phyloP scores from a whole-genome alignment of 225 moss, liverwort and hornwort species.

The Thuidium tamariscinum region DNA sequence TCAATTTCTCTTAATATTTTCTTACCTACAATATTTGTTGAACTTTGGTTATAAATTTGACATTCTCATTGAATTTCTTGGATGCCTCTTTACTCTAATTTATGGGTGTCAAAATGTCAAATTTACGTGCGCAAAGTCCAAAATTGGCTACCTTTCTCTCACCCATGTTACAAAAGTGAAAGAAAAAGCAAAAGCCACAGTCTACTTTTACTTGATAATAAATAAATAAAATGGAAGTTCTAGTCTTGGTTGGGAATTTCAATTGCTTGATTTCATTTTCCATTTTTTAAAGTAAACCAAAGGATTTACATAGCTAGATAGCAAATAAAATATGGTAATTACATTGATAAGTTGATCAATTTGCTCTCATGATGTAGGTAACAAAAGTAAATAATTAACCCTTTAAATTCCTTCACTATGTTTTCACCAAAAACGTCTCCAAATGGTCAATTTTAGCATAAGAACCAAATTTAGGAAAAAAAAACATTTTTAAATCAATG shows the following conservation, averaged over 20 bases:
- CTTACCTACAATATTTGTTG: not conserved
- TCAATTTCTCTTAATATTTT: not conserved
- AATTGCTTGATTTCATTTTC: not conserved
- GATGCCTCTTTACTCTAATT: not conserved
- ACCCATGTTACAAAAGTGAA: not conserved
- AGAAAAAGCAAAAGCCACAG: no score
- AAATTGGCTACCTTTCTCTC: not conserved
- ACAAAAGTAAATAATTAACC: no score
- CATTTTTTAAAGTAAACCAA: not conserved
- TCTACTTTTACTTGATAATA: not conserved
- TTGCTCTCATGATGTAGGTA: no score
- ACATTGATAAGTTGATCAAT: not conserved
- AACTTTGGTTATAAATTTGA: not conserved
- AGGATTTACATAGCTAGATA: not conserved
- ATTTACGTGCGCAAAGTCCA: not conserved
- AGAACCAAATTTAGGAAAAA: no score
- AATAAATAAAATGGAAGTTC: not conserved
- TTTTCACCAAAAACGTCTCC: no score
- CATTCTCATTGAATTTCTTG: not conserved
- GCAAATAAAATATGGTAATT: not conserved
- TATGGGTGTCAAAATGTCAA: not conserved
- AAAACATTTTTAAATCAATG: no score
- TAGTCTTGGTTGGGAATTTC: not conserved
- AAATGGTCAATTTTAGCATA: no score
- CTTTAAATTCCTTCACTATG: no score